A percentile compares a stretch with the other conserved stretches of the same genome.
Evolutionary conservation across 495 filamentous ascomycete species (phyloP).

Genomic region (Geopyxis carbonaria): DNA sequence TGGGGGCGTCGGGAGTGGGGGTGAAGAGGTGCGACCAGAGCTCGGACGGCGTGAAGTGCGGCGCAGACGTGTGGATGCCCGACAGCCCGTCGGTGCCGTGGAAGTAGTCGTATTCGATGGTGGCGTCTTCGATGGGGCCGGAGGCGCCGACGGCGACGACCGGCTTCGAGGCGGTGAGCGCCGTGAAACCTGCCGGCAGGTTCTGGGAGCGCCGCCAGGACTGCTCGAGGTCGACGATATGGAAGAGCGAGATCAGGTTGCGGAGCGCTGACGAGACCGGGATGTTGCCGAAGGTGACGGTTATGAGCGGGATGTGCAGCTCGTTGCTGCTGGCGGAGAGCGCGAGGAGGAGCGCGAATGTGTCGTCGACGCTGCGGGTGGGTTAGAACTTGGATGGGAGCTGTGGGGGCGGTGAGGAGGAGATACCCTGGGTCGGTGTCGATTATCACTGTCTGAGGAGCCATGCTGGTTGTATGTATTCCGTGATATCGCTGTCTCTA

Average conservation of each 20-base stretch:
- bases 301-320: conserved; percentile 68
- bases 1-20: conserved; percentile 26
- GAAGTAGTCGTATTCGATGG: conserved; percentile 76
- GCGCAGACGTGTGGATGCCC: conserved; percentile 70
- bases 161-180: conserved; percentile 51
- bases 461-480: no score
- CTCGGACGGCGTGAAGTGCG: conserved; percentile 65
- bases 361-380: conserved; percentile 66
- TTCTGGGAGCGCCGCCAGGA: conserved; percentile 59
- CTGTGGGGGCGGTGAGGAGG: neutral
- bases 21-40: conserved; percentile 75
- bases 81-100: conserved; percentile 84
- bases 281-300: conserved; percentile 85
- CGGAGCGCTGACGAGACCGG: no score
- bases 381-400: conserved; percentile 1
- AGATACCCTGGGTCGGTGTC: conserved; percentile 67
- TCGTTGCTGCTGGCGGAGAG: conserved; percentile 70
- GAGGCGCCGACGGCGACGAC: conserved; percentile 74
- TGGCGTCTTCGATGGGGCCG: conserved; percentile 66
- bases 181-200: conserved; percentile 47
- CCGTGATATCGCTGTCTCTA: no score
- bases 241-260: conserved; percentile 82
- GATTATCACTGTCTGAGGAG: conserved; percentile 63
- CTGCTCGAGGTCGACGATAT: conserved; percentile 78
- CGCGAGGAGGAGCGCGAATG: conserved; percentile 70